A percentile compares a stretch with the other conserved stretches of the same genome.
Evolutionary conservation across 2,329 filamentous ascomycete genomes (phyloP).

Genomic region (Trichoderma lentiforme): DNA sequence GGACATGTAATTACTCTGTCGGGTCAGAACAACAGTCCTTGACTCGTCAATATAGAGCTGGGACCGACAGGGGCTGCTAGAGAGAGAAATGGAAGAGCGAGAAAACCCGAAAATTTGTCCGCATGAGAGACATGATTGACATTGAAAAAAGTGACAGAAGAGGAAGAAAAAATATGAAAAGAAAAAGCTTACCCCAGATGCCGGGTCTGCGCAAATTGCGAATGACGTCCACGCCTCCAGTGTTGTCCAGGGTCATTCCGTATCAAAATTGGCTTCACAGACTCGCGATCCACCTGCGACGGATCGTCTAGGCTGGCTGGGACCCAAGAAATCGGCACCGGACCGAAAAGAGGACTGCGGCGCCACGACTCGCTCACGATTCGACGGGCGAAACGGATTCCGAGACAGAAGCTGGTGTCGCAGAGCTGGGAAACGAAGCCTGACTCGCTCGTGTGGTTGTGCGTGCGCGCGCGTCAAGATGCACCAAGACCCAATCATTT

Average conservation of each 20-base stretch:
- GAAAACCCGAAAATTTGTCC: not conserved
- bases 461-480: not conserved
- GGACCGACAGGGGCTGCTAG: not conserved
- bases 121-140: not conserved
- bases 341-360: not conserved
- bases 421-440: not conserved
- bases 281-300: constrained; percentile 6
- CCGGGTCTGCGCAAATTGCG: constrained; percentile 12
- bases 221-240: constrained; percentile 5
- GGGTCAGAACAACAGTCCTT: not conserved
- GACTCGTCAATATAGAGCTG: not conserved
- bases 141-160: not conserved
- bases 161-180: not conserved
- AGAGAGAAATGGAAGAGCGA: not conserved
- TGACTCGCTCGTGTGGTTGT: not conserved
- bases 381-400: not conserved
- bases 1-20: not conserved
- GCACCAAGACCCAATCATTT: constrained; percentile 1
- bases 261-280: constrained; percentile 4
- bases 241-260: not conserved
- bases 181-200: constrained; percentile 1
- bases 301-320: not conserved
- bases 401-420: constrained; percentile 11
- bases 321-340: not conserved
- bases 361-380: constrained; percentile 6